A percentile compares a stretch with the other conserved stretches of the same genome.
These are phyloP conservation scores for Dispira simplex DNA, from an alignment of 192 early-diverging fungal species.

Conservation along the genomic window DNA sequence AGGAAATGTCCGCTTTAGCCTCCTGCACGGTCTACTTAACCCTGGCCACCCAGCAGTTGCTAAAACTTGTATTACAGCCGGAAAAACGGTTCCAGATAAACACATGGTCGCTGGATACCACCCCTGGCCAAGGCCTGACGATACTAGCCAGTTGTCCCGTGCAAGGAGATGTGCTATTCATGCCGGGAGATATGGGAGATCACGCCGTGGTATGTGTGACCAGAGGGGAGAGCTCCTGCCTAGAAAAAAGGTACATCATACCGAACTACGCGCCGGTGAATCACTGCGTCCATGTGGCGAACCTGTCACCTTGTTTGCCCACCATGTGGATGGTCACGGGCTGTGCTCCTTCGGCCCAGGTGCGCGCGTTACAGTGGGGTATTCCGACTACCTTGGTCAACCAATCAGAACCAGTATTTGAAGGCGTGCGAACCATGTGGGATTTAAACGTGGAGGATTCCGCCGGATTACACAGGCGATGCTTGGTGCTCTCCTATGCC, in stretches of 20 bases:
- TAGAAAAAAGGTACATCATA: not conserved
- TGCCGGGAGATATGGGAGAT: conserved; percentile 7
- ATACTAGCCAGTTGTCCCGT: not conserved
- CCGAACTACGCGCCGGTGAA: not conserved
- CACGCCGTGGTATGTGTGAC: not conserved
- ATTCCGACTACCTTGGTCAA: not conserved
- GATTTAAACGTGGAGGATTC: not conserved
- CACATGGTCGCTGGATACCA: not conserved
- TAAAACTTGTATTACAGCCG: not conserved
- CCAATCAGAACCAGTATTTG: not conserved
- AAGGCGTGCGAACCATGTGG: not conserved
- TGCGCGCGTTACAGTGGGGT: not conserved
- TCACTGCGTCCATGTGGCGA: not conserved
- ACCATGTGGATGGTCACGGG: not conserved
- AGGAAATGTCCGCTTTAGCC: not conserved
- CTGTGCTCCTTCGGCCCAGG: not conserved
- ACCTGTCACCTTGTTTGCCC: not conserved
- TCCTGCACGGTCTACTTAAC: not conserved
- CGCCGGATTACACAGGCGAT: not conserved
- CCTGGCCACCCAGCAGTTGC: not conserved
- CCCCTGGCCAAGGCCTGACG: not conserved
- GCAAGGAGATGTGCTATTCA: not conserved
- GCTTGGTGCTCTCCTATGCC: not conserved
- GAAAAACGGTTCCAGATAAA: not conserved
- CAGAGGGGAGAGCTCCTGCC: not conserved